phyloP scores from a whole-genome alignment of 345 rosid species.

The Pseudoturritis turrita region DNA sequence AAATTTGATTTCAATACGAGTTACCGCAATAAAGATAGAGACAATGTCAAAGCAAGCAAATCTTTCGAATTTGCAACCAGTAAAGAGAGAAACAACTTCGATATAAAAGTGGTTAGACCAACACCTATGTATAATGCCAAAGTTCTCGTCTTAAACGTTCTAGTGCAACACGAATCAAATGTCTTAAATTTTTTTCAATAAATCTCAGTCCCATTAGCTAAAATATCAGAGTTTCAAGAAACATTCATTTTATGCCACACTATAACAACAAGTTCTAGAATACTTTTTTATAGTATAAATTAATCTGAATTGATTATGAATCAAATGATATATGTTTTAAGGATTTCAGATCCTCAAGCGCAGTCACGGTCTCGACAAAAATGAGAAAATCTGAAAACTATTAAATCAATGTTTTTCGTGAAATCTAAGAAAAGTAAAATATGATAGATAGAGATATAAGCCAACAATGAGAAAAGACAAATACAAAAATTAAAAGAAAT shows the following conservation, averaged over 20 bases:
- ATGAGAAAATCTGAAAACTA: conserved; percentile 30
- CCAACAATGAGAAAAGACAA: no score
- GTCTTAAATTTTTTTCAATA: background rate
- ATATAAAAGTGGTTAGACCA: background rate
- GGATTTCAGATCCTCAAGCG: conserved; percentile 79
- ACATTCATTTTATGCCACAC: background rate
- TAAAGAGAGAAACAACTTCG: background rate
- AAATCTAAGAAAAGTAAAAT: no score
- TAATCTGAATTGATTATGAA: background rate
- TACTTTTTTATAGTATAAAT: no score
- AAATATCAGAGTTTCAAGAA: background rate
- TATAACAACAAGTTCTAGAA: background rate
- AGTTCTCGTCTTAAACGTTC: background rate
- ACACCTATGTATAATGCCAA: background rate
- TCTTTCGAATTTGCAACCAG: background rate
- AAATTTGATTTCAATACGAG: no score
- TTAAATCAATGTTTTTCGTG: background rate
- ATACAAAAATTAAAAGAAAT: no score
- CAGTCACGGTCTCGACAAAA: conserved; percentile 51
- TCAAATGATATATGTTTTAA: conserved; percentile 48
- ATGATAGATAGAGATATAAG: no score
- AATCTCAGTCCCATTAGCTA: background rate
- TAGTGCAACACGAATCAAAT: background rate
- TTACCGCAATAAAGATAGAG: no score
- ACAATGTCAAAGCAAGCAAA: no score